Evolutionary conservation across 106 monocot genomes (phyloP), one percentile per base, ranked within the genome.

Genomic region (Triglochin maritima): DNA sequence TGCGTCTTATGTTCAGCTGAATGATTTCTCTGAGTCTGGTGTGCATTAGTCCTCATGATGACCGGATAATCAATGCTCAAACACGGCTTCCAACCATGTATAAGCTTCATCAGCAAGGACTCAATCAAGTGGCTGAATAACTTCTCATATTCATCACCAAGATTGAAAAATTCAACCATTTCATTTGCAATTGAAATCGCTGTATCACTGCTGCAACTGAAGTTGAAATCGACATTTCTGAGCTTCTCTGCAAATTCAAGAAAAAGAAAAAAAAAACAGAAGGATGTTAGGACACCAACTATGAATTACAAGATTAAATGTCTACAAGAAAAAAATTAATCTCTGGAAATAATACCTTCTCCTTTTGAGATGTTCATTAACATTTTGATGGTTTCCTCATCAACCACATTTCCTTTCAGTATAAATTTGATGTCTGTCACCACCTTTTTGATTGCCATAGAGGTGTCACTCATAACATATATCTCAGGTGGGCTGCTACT

Each of bases 131-230:
- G 58, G 17, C 81, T 71, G 15, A 81, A 77, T 29, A 76, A 53
- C 46, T 49, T 56, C 48, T 63, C 62, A 66, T 84, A 69, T 48
- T 64, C 49, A 49, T 63, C 46, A 16, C 64, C 17, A 16, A 86
- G 61, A 57, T 72, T 71, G 63, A 83, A 61, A n/a, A 81, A 64
- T 61, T 79, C 77, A 55, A 71, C 81, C 86, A 90, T 86, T 75
- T 86, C 81, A 47, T 49, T 71, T 11, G 89, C 89, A 60, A 90
- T 74, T 44, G 71, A 76, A 60, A 63, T 14, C 41, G 79, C 47
- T 13, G 86, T 84, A 63, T 86, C 86, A 50, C 57, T 64, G 7
- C 65, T 62, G 41, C 83, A 46, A 52, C 67, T 56, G 70, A 90
- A 84, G 9, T 58, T 3, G 49, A 81, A 90, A 57, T 77, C 46